These are phyloP conservation scores for Perkinsus chesapeaki DNA, from an alignment of 169 alveolate species.

Conservation along the genomic window DNA sequence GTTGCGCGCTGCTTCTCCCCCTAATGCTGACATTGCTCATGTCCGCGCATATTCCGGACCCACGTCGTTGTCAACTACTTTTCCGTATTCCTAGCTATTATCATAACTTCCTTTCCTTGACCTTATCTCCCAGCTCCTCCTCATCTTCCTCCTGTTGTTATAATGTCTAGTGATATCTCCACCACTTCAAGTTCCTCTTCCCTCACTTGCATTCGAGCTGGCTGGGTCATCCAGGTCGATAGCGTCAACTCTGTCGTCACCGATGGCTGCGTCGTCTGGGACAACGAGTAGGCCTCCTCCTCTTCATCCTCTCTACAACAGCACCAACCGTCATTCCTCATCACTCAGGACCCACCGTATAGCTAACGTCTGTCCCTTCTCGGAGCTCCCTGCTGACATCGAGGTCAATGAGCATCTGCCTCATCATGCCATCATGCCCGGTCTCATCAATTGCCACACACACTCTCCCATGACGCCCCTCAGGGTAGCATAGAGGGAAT, in stretches of 20 bases:
- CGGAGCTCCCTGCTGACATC: neutral
- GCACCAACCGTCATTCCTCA: neutral
- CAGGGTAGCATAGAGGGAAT: neutral
- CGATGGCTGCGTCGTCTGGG: neutral
- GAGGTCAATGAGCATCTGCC: neutral
- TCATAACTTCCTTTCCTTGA: too few relatives aligned
- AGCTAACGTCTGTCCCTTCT: neutral
- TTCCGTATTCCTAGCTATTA: too few relatives aligned
- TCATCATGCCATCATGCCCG: neutral
- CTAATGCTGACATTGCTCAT: too few relatives aligned
- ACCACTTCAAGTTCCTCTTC: neutral
- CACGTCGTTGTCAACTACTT: too few relatives aligned
- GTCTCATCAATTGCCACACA: constrained; percentile 18
- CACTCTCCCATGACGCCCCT: constrained; percentile 14
- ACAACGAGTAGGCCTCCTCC: neutral
- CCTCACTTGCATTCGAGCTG: neutral
- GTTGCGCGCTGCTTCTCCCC: too few relatives aligned
- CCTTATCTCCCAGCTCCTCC: too few relatives aligned
- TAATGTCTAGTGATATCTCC: neutral
- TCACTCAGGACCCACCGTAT: neutral
- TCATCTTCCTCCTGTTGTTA: neutral
- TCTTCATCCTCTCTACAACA: neutral
- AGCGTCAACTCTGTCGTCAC: neutral
- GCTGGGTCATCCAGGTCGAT: neutral
- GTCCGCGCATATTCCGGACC: too few relatives aligned